Evolutionary conservation across 495 filamentous ascomycete species (phyloP), one percentile per base, ranked within the genome.

Genomic region (Lepidopterella palustris): DNA sequence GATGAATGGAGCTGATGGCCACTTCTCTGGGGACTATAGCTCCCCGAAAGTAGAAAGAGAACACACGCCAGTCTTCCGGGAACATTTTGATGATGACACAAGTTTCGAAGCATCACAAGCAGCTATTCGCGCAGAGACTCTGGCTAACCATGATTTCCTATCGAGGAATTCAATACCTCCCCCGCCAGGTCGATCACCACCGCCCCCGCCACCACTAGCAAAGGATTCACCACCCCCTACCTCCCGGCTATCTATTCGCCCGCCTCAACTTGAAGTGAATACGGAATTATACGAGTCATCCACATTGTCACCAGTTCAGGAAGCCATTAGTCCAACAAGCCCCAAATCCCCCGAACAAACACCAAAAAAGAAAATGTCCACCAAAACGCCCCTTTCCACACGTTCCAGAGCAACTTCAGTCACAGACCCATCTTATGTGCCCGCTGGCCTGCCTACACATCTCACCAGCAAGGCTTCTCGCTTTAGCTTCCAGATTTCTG

Each of bases 401-500:
- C 78, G 56, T 61, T 70, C 75, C 4, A 69, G 76, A 24, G 68
- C 80, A 4, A 80, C 80, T 2, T 81, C 83, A 0, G 40, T 80
- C 18, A 71, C 73, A 25, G 77, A 78, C 60, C 55, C 67, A 5
- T 68, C 73, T 0, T 73, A 73, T 18, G 39, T 54, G 10, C 65
- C 65, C 20, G 65, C 65, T 13, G 65, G 65, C 0, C 54, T 68
- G 9, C 65, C 65, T 69, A 31, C 67, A 63, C 89, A 92, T 70
- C 84, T 91, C 70, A 91, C 87, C 63, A 92, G 89, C 70, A 92
- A 86, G 54, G 87, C 90, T 0, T 95, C 89, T 2, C 78, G 91
- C 9, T 96, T 97, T 64, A 95, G 90, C 68, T 97, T 97, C 66
- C 90, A 96, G 66, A 88, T 96, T 80, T 77, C 72, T 21, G 81